Base-by-base conservation (phyloP, 345 rosid genomes). In the Citrus sp. region DNA sequence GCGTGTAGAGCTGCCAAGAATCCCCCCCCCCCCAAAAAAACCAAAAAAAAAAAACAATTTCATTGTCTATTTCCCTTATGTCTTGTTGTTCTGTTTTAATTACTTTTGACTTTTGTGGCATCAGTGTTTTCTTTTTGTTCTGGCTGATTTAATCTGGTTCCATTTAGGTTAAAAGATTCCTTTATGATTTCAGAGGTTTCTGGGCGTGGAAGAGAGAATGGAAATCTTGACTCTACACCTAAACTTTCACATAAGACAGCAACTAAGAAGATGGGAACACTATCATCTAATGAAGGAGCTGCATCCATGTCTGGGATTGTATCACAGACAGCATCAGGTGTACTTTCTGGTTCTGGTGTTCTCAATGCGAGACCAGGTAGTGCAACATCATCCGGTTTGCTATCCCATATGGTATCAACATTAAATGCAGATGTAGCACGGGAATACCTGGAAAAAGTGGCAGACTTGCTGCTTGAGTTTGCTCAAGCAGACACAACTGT, bases 381-480 rank as follows among this genome's bases (percentile, higher is more conserved):
- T 84, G 89, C 98, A 56, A 91, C 99, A 75, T 97, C 99, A 77
- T 93, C 97, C 58, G 97, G 99, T 54, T 84, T 93, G 78, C 95
- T 97, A 49, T 89, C 92, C 79, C 97, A 92, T 82, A 90, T 96
- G 97, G 93, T 93, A 77, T 94, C 96, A 24, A 88, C 98, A 14
- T 82, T 90, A 82, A 94, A 92, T 86, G 95, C 94, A 59, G 99
- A 96, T 86, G 92, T 90, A 60, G 98, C 99, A 28, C 86, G 91
- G 89, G 98, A 94, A 71, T 96, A 96, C 87, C 88, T 96, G 80
- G 97, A 94, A 88, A 96, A 94, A 87, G 98, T 94, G 59, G 97
- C 99, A 46, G 97, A 96, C 83, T 95, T 96, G 83, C 90, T 96
- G 69, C 97, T 94, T 79, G 99, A 94, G 89, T 96, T 96, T 91